Base-by-base conservation (phyloP, 495 filamentous ascomycete species). In the Pseudevernia furfuracea region DNA sequence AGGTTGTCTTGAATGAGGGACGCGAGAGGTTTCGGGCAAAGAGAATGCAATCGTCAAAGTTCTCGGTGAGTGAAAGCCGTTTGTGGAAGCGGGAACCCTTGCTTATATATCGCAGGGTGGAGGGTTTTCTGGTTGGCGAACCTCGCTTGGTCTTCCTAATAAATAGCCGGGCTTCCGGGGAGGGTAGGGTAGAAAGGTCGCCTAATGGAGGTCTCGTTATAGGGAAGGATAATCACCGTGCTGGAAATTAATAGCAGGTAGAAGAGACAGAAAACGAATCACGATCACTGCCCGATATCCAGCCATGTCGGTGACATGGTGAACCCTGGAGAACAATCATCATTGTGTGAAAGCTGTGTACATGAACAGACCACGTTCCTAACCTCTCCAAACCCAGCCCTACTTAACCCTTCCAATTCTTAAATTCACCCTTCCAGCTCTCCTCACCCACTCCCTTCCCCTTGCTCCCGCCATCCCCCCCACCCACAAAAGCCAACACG, bases 401-500 rank as follows among this genome's bases (percentile, higher is more conserved):
- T 38, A 15, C 55, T 44, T 19, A 43, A 34, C 55, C 63, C 58
- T 61, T 61, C 41, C 59, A 61, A n/a, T 36, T 34, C 34, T 44
- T 61, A 32, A 39, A 61, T 6, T 61, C 17, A 25, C 34, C 38
- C 58, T 41, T 41, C 39, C 58, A 60, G 23, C 58, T 41, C 36
- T 32, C 57, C 11, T 60, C 58, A 28, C 43, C 58, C 36, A 10
- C 38, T 17, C 56, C 56, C 25, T 21, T 30, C 23, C 19, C 17
- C 15, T 37, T 38, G 32, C 43, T 59, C 66, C 32, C 37, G 19
- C 3, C 46, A 57, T 38, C 32, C 34, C 32, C 28, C 32, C 9
- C 37, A 46, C 39, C 63, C n/a, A 81, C 62, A 68, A 85, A 75
- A 69, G 85, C 86, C 74, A 94, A 79, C 57, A 71, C 79, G 59